A percentile compares a stretch with the other conserved stretches of the same genome.
Evolutionary conservation across 441 rosid genomes (phyloP).

Genomic region (Gossypium armourianum): DNA sequence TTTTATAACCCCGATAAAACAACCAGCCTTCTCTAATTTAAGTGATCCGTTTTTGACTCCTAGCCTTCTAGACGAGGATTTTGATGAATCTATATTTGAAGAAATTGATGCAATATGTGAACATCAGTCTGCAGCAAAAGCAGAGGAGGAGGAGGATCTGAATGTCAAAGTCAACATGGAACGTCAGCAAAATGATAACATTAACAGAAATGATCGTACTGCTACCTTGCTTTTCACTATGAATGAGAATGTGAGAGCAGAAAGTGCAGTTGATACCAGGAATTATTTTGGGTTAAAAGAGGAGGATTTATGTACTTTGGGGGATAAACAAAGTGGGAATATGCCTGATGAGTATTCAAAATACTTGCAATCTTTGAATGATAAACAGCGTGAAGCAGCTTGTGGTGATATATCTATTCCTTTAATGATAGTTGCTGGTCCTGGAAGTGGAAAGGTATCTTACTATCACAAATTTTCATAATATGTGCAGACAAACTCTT

Average conservation of each 20-base stretch:
- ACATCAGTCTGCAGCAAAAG: conserved; percentile 36
- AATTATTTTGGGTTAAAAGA: conserved; percentile 18
- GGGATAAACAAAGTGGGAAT: conserved; percentile 19
- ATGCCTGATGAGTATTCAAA: conserved; percentile 54
- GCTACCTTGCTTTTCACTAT: conserved; percentile 15
- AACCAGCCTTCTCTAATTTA: conserved; percentile 22
- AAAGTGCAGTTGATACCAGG: neutral
- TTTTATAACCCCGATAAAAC: conserved; percentile 39
- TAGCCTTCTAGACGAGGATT: conserved; percentile 56
- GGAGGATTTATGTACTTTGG: conserved; percentile 24
- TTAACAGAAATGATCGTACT: conserved; percentile 15
- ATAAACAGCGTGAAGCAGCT: conserved; percentile 78
- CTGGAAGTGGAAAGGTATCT: conserved; percentile 88
- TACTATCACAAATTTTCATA: neutral
- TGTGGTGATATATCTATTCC: conserved; percentile 60
- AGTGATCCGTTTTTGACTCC: conserved; percentile 26
- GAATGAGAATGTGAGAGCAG: conserved; percentile 9
- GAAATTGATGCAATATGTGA: conserved; percentile 64
- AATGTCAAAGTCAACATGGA: conserved; percentile 15
- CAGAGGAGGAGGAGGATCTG: conserved; percentile 21
- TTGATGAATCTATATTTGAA: conserved; percentile 50
- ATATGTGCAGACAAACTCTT: neutral
- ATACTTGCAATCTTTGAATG: conserved; percentile 61
- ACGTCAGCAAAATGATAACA: conserved; percentile 21
- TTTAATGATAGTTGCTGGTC: conserved; percentile 88